phyloP scores from a whole-genome alignment of 306 rosid species.

The Cajanus cajan region DNA sequence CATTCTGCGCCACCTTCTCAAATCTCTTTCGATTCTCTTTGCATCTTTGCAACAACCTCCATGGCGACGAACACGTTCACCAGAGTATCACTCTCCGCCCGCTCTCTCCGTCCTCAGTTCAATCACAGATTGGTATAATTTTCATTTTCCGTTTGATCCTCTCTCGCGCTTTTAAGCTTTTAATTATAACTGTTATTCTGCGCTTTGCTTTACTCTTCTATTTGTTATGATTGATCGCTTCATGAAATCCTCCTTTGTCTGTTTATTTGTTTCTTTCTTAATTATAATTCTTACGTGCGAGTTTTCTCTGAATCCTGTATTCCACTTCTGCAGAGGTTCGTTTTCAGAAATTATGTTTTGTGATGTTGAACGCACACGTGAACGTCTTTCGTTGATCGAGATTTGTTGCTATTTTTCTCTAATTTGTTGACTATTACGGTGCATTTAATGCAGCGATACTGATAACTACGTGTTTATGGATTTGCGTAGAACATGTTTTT shows the following conservation, averaged over 20 bases:
- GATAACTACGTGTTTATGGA: not conserved
- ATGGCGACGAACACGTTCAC: constrained; percentile 19
- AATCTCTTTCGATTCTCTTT: not conserved
- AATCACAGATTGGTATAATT: constrained; percentile 12
- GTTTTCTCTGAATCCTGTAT: not conserved
- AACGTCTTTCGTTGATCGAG: not conserved
- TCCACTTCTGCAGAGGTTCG: not conserved
- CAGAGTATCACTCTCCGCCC: not conserved
- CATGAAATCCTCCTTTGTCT: not conserved
- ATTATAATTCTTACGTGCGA: not conserved
- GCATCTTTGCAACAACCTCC: not conserved
- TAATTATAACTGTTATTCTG: not conserved
- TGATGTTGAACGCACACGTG: not conserved
- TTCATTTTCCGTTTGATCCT: not conserved
- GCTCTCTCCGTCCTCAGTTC: not conserved
- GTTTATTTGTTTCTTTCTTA: not conserved
- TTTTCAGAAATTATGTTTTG: not conserved
- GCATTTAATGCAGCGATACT: not conserved
- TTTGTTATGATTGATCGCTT: not conserved
- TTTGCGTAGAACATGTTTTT: not conserved
- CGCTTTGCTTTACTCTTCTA: not conserved
- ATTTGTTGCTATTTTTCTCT: not conserved
- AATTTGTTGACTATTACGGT: not conserved
- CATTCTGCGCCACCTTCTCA: constrained; percentile 23
- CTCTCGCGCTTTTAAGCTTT: not conserved